Conservation (phyloP, 371 early-diverging fungal genomes). For the Rhizopus delemar region DNA sequence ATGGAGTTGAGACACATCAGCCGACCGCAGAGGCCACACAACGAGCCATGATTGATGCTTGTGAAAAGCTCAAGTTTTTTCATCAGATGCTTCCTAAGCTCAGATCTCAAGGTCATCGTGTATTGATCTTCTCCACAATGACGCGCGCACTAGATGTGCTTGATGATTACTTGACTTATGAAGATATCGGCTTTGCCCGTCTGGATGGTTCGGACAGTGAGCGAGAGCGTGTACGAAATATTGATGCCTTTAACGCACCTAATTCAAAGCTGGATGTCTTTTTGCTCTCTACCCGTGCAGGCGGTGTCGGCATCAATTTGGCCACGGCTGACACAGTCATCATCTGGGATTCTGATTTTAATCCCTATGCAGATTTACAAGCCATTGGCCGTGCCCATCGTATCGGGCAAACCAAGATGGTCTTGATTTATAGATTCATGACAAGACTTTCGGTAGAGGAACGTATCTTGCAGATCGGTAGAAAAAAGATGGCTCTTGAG, state of each 20-base stretch:
- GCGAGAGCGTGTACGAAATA: constrained; percentile 67
- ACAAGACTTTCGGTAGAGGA: constrained; percentile 73
- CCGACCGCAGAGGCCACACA: constrained; percentile 42
- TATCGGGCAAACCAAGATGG: constrained; percentile 91
- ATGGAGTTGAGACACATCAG: constrained; percentile 47
- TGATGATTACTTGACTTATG: constrained; percentile 68
- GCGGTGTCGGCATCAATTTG: constrained; percentile 94
- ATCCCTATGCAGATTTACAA: constrained; percentile 90
- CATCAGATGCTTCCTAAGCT: constrained; percentile 69
- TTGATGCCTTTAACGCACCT: constrained; percentile 82
- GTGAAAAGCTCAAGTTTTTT: constrained; percentile 72
- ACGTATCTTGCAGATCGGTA: constrained; percentile 81
- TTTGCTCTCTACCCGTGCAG: constrained; percentile 85
- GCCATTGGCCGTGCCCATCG: constrained; percentile 94
- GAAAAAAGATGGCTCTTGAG: constrained; percentile 83
- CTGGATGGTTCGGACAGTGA: constrained; percentile 82
- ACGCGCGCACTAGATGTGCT: constrained; percentile 62
- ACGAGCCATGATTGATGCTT: constrained; percentile 58
- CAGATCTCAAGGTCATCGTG: constrained; percentile 58
- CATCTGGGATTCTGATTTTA: constrained; percentile 94
- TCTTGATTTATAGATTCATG: constrained; percentile 84
- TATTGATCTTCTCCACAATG: constrained; percentile 80
- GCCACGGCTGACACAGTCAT: constrained; percentile 94
- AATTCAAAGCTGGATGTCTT: constrained; percentile 78
- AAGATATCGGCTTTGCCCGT: constrained; percentile 61